Evolutionary conservation across 2,329 filamentous ascomycete species (phyloP).

Genomic region (Sporothrix curviconia): DNA sequence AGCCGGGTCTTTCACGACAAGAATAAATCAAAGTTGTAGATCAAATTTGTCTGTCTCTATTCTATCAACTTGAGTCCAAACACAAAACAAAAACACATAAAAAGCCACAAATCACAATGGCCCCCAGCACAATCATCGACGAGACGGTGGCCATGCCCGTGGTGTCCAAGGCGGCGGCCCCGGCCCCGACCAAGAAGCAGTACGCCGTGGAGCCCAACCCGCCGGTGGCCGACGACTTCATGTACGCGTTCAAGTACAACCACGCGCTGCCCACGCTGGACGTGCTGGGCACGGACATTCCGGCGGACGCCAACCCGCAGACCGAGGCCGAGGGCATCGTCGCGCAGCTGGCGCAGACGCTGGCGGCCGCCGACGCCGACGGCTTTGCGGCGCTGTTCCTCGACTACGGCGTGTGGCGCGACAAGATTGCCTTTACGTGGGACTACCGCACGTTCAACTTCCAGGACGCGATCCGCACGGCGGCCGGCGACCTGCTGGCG

Average conservation of each 20-base stretch:
- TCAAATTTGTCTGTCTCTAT: background rate
- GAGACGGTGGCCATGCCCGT: constrained; percentile 3
- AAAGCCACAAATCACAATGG: constrained; percentile 1
- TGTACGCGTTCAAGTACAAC: constrained; percentile 37
- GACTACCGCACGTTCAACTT: constrained; percentile 32
- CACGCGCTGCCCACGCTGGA: constrained; percentile 28
- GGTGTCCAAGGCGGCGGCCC: background rate
- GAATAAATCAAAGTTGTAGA: background rate
- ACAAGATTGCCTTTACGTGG: constrained; percentile 32
- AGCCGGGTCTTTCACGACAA: background rate
- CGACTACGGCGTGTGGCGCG: constrained; percentile 27
- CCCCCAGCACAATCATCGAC: constrained; percentile 10
- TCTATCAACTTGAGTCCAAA: background rate
- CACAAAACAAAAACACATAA: background rate
- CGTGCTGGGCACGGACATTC: constrained; percentile 14
- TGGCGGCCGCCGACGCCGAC: constrained; percentile 22
- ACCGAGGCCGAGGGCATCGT: constrained; percentile 12
- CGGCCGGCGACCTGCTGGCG: constrained; percentile 28
- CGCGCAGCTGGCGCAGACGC: background rate
- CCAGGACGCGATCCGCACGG: constrained; percentile 25
- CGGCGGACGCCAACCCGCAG: constrained; percentile 3
- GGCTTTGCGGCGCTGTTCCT: constrained; percentile 26
- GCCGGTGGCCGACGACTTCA: constrained; percentile 33
- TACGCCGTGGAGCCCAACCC: constrained; percentile 12
- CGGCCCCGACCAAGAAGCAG: constrained; percentile 5